Base-by-base conservation (phyloP, 371 early-diverging fungal species). In the Quaeritorhiza haematococci region DNA sequence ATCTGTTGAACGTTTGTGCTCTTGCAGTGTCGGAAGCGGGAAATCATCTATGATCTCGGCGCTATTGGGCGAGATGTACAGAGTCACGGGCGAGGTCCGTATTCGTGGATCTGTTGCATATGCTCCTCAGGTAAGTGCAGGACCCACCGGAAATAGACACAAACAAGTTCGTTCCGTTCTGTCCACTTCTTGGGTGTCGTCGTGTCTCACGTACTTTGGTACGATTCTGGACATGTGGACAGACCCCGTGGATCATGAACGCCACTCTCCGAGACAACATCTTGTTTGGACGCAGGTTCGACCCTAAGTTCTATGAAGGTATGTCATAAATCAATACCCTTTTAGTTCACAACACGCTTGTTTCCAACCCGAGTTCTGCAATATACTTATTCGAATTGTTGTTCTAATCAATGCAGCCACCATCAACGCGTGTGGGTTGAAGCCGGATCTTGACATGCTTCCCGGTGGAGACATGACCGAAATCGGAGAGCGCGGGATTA, bases 401-500 rank as follows among this genome's bases (percentile, higher is more conserved):
- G 19, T 17, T 3, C 33, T 59, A 49, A 56, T 58, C 13, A 38
- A 38, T 55, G 32, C 27, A 53, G 59, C 58, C 26, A 67, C 63
- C 17, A 59, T 78, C 21, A 19, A 44, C 38, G 68, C 69, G 28
- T 76, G 80, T 61, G 80, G 82, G 0, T 71, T 95, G 34, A 80
- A 80, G 53, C 84, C 73, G 8, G 96, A 95, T 65, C 65, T 95
- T 33, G 82, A 82, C 21, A 86, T 88, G 59, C 71, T 94, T 41
- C 78, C 81, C 0, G 87, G 79, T 34, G 93, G 94, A 21, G 96
- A 98, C 72, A 66, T 78, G 67, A 92, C 92, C 3, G 94, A 95
- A 69, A 94, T 97, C 70, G 98, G 96, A 38, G 96, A 94, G 68
- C 82, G 87, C 53, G 95, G 96, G 34, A 89, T 93, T 71, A 92